These are phyloP conservation scores for Xylariaceae sp. DNA, from an alignment of 2,329 filamentous ascomycete species.

Conservation along the genomic window DNA sequence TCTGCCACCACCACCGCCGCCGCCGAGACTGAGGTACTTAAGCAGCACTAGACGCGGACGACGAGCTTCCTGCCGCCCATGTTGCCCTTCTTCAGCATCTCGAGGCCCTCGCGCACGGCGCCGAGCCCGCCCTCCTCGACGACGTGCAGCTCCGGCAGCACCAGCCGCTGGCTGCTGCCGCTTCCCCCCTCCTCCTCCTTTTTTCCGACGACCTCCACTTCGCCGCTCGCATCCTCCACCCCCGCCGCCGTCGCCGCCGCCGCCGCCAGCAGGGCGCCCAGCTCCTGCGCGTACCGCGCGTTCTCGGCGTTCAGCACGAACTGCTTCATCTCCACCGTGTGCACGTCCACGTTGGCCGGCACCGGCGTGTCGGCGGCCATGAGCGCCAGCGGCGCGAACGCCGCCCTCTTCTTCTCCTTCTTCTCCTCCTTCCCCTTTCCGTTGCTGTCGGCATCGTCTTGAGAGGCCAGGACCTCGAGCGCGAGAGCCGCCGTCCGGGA, in stretches of 20 bases:
- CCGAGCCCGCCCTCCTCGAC: slow-evolving; percentile 27
- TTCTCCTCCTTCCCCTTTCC: too few species aligned
- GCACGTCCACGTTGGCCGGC: slow-evolving; percentile 23
- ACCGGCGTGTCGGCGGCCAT: slow-evolving; percentile 19
- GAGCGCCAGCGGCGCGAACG: slow-evolving; percentile 30
- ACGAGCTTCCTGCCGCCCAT: slow-evolving; percentile 28
- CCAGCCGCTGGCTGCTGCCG: slow-evolving; percentile 16
- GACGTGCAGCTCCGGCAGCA: slow-evolving; percentile 24
- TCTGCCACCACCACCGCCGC: too few species aligned
- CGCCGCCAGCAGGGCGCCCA: slow-evolving; percentile 25
- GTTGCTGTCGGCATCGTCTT: too few species aligned
- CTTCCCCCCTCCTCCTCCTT: too few species aligned
- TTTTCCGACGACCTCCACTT: too few species aligned
- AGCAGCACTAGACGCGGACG: slow-evolving; percentile 15
- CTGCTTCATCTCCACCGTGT: slow-evolving; percentile 32
- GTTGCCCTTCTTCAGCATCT: slow-evolving; percentile 26
- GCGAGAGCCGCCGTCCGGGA: slow-evolving; percentile 24
- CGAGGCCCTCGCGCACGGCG: slow-evolving; percentile 23
- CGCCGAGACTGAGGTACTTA: too few species aligned
- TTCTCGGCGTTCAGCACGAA: slow-evolving; percentile 27
- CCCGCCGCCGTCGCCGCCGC: too few species aligned
- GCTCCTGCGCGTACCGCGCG: slow-evolving; percentile 20
- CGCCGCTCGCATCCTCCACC: too few species aligned
- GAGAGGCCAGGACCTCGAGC: slow-evolving; percentile 18
- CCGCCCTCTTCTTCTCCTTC: too few species aligned